phyloP scores from a whole-genome alignment of 106 monocot species.

The Posidonia australis region DNA sequence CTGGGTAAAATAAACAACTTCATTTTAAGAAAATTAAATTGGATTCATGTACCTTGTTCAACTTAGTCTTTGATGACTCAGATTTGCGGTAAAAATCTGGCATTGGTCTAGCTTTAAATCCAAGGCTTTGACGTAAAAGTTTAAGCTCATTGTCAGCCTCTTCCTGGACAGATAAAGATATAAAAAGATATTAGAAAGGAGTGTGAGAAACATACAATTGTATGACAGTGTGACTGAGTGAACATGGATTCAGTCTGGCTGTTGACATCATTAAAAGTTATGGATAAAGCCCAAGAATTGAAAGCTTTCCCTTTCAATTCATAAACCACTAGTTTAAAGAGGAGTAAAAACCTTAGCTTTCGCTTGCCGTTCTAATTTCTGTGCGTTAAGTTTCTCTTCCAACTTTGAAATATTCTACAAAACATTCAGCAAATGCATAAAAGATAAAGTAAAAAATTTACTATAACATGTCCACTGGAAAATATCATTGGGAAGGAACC shows the following conservation, averaged over 20 bases:
- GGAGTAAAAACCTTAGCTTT: conserved; percentile 12
- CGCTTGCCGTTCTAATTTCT: conserved; percentile 7
- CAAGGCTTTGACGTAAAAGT: conserved; percentile 6
- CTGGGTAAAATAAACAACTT: no score
- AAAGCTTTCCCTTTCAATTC: no score
- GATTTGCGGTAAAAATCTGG: conserved; percentile 3
- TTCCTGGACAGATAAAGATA: background rate
- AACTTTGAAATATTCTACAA: conserved; percentile 15
- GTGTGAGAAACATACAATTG: no score
- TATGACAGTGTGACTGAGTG: background rate
- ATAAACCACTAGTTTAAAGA: no score
- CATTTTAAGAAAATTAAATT: no score
- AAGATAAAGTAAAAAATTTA: no score
- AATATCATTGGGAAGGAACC: no score
- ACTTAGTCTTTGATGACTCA: background rate
- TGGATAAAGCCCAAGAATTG: background rate
- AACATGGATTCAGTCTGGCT: background rate
- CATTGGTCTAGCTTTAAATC: conserved; percentile 2
- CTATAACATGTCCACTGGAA: no score
- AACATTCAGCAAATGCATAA: background rate
- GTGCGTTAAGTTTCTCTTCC: conserved; percentile 14
- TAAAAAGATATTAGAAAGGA: background rate
- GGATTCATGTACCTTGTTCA: background rate
- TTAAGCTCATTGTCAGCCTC: conserved; percentile 7
- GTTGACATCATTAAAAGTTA: background rate